Evolutionary conservation across 768 basidiomycete genomes (phyloP), one percentile per base, ranked within the genome.

Genomic region (Boletus speciosus): DNA sequence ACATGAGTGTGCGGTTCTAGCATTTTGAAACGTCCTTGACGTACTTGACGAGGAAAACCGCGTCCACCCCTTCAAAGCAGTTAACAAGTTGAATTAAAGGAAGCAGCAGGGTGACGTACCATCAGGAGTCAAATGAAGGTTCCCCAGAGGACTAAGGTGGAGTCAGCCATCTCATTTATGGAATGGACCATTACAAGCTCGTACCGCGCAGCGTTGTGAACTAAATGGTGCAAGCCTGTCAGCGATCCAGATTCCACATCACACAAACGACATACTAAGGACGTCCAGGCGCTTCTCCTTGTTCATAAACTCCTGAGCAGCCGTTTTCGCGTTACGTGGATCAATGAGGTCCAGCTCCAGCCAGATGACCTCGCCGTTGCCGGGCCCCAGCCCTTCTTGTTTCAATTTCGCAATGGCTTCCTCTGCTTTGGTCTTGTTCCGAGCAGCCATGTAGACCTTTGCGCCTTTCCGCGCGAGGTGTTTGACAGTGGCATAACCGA

Each of bases 401-500:
- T 76, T 65, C 37, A 86, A 67, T 31, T 70, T 63, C 25, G 68
- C 70, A n/a, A 84, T 78, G 2, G 82, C 82, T 7, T 63, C 76
- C 21, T 65, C 71, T 8, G 79, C 83, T 44, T 70, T 74, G 15
- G 60, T 59, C 56, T 79, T 77, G 56, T 72, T 75, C 16, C 83
- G 75, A 7, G 81, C 78, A 0, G 76, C 80, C 56, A 86, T 74
- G 58, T 84, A 84, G 6, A 85, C 80, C 59, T 80, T 84, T 5
- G 83, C 82, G 14, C 83, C 82, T 8, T 68, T 72, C 7, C 73
- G 71, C 0, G 76, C 81, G 19, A 86, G 77, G 56, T 78, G 75
- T 48, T 75, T 72, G 19, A 82, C 75, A 0, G 79, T 83, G 0
- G 73, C 73, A 57, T 75, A 78, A 0, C 84, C 83, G 15, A 81